Evolutionary conservation across 2,329 filamentous ascomycete species (phyloP).

Genomic region (Xylaria sp.): DNA sequence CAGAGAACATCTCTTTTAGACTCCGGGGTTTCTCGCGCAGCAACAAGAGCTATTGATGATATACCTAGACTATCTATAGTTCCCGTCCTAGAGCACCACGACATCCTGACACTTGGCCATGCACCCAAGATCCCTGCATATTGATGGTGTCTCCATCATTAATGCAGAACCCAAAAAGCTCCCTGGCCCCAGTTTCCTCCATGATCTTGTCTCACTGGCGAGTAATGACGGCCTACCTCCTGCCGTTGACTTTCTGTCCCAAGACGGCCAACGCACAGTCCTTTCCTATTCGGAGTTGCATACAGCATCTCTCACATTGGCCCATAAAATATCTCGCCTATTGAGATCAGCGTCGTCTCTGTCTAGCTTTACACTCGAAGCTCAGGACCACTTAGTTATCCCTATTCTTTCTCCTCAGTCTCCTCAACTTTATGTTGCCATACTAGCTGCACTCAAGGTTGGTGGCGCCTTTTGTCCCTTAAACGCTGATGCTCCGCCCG

Average conservation of each 20-base stretch:
- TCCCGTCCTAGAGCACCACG: not conserved
- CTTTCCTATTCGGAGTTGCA: constrained; percentile 71
- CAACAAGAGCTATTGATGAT: not conserved
- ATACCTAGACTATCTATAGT: not conserved
- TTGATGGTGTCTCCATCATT: constrained; percentile 55
- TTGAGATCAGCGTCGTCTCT: constrained; percentile 30
- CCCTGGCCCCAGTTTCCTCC: constrained; percentile 49
- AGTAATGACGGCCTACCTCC: constrained; percentile 39
- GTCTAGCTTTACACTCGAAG: not conserved
- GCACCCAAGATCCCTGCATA: constrained; percentile 12
- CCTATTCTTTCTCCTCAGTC: constrained; percentile 81
- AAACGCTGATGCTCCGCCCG: constrained; percentile 75
- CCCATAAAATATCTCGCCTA: constrained; percentile 53
- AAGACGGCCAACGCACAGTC: constrained; percentile 50
- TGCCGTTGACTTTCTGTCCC: constrained; percentile 69
- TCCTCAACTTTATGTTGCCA: constrained; percentile 75
- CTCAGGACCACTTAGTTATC: constrained; percentile 57
- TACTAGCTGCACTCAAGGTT: constrained; percentile 78
- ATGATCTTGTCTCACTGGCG: constrained; percentile 61
- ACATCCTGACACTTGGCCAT: constrained; percentile 5
- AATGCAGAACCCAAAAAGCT: constrained; percentile 60
- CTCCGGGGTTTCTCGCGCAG: not conserved
- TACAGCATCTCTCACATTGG: constrained; percentile 59
- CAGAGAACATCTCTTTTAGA: not conserved
- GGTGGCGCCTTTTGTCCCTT: constrained; percentile 88